Percentiles rank a stretch among this genome's conserved stretches.
Evolutionary conservation across 2,329 filamentous ascomycete genomes (phyloP).

Genomic region (Ampelomyces quisqualis): DNA sequence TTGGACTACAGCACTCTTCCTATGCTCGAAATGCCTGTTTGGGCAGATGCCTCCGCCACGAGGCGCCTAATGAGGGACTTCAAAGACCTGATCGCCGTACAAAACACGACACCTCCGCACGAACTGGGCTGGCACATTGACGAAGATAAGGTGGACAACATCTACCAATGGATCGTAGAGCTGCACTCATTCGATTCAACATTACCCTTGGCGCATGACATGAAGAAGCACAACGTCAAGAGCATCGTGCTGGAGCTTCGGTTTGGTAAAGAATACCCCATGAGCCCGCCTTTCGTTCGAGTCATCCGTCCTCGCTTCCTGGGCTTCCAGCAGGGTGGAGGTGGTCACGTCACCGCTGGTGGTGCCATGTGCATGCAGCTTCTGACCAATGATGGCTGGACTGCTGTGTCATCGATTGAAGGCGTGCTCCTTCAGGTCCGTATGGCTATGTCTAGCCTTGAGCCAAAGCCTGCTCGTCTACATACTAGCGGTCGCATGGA

Average conservation of each 20-base stretch:
- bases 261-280: constrained; percentile 74
- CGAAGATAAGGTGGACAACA: constrained; percentile 63
- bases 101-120: constrained; percentile 60
- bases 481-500: constrained; percentile 46
- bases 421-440: constrained; percentile 78
- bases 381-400: constrained; percentile 82
- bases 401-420: constrained; percentile 70
- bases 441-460: constrained; percentile 68
- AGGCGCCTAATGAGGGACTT: constrained; percentile 66
- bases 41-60: constrained; percentile 63
- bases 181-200: constrained; percentile 74
- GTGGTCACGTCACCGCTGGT: constrained; percentile 81
- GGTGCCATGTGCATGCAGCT: constrained; percentile 83
- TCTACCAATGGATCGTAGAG: constrained; percentile 91
- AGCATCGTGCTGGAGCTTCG: constrained; percentile 81
- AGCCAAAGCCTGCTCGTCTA: constrained; percentile 73
- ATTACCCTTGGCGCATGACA: constrained; percentile 72
- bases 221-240: constrained; percentile 61
- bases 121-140: constrained; percentile 85
- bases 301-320: constrained; percentile 79
- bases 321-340: constrained; percentile 69
- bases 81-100: constrained; percentile 62
- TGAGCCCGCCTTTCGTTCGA: constrained; percentile 79
- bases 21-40: constrained; percentile 64
- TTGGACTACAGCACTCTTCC: constrained; percentile 64